Evolutionary conservation across 805 yeast species (phyloP).

Genomic region (Starmerella vitae): DNA sequence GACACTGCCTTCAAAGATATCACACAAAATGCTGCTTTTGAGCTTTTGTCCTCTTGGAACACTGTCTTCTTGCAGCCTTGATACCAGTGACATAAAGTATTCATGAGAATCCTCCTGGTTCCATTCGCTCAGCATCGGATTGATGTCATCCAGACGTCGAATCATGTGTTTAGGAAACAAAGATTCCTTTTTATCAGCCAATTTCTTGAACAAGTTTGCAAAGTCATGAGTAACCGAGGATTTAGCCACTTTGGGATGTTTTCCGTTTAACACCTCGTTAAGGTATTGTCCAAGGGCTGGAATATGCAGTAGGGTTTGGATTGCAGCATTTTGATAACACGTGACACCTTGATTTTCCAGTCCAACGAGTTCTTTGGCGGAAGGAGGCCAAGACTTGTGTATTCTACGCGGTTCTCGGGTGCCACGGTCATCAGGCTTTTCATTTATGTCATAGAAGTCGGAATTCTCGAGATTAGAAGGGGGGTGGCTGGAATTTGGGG

Average conservation of each 20-base stretch:
- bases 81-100: conserved; percentile 82
- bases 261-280: conserved; percentile 45
- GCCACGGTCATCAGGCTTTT: conserved; percentile 47
- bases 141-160: conserved; percentile 61
- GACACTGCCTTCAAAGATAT: conserved; percentile 84
- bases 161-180: conserved; percentile 68
- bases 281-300: conserved; percentile 84
- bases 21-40: conserved; percentile 70
- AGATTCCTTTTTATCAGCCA: conserved; percentile 29
- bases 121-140: conserved; percentile 95
- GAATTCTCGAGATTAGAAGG: too few relatives aligned
- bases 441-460: conserved; percentile 45
- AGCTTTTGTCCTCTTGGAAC: conserved; percentile 83
- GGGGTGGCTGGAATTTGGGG: neutral
- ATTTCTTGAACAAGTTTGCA: conserved; percentile 22
- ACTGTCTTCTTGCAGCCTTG: conserved; percentile 79
- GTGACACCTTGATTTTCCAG: conserved; percentile 86
- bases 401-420: conserved; percentile 46
- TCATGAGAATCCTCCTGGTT: conserved; percentile 98
- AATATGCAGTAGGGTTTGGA: conserved; percentile 78
- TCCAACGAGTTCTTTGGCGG: conserved; percentile 45
- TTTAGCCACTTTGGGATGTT: conserved; percentile 26
- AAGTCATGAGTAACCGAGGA: conserved; percentile 25
- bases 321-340: conserved; percentile 90
- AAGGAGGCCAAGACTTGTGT: conserved; percentile 46